These are phyloP conservation scores for Exophiala viscosa DNA, from an alignment of 2,329 filamentous ascomycete genomes.

Conservation along the genomic window DNA sequence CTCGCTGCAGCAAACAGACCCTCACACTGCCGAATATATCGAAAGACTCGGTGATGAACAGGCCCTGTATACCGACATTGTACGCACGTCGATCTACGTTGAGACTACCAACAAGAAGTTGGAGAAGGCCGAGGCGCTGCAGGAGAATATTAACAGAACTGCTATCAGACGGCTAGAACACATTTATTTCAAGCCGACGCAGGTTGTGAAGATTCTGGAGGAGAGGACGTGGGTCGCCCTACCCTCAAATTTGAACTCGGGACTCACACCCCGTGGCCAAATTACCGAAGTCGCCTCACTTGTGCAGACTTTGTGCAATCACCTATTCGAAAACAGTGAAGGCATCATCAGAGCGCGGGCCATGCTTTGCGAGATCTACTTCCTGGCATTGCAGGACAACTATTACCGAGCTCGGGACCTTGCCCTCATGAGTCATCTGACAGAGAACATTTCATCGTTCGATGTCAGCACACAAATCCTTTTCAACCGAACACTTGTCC, in stretches of 20 bases:
- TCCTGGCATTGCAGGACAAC: conserved; percentile 92
- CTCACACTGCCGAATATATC: conserved; percentile 97
- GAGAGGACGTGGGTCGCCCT: conserved; percentile 88
- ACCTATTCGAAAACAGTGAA: conserved; percentile 90
- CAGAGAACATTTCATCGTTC: conserved; percentile 94
- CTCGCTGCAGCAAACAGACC: conserved; percentile 96
- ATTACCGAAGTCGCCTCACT: conserved; percentile 68
- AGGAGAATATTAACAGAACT: conserved; percentile 87
- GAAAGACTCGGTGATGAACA: conserved; percentile 90
- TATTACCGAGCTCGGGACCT: conserved; percentile 98
- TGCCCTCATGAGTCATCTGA: conserved; percentile 99
- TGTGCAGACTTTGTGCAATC: conserved; percentile 85
- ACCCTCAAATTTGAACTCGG: conserved; percentile 66
- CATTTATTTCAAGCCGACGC: conserved; percentile 97
- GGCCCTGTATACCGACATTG: conserved; percentile 84
- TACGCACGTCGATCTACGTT: conserved; percentile 82
- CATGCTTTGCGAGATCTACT: conserved; percentile 98
- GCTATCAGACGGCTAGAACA: conserved; percentile 94
- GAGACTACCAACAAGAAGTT: conserved; percentile 70
- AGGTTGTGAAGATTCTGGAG: conserved; percentile 90
- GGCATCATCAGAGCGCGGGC: conserved; percentile 93
- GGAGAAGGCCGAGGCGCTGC: conserved; percentile 64
- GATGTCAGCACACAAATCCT: conserved; percentile 97
- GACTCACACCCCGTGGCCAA: conserved; percentile 70
- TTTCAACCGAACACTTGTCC: conserved; percentile 96